Percentiles rank a stretch among this genome's conserved stretches.
Conservation (phyloP, 1,139 yeast genomes). For the Yarrowia galli region DNA sequence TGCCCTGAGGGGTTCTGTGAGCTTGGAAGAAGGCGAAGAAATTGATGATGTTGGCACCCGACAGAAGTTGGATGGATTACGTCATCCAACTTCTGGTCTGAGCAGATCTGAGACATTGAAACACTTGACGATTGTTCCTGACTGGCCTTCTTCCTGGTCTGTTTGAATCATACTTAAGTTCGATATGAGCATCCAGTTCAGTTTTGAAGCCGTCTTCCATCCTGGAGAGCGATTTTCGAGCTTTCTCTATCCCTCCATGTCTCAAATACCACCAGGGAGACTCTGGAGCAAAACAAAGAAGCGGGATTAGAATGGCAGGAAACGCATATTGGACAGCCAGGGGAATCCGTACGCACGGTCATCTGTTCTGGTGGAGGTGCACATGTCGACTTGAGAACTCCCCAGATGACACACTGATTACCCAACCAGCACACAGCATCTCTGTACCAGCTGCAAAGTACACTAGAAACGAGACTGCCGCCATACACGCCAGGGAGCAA, state of each 20-base stretch:
- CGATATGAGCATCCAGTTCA: slow-evolving; percentile 46
- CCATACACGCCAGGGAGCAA: slow-evolving; percentile 45
- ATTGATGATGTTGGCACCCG: slow-evolving; percentile 59
- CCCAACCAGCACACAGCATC: slow-evolving; percentile 56
- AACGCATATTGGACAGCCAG: slow-evolving; percentile 67
- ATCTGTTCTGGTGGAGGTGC: slow-evolving; percentile 45
- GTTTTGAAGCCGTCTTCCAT: slow-evolving; percentile 41
- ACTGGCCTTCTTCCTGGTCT: slow-evolving; percentile 56
- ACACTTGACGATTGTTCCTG: slow-evolving; percentile 51
- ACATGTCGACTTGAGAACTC: slow-evolving; percentile 56
- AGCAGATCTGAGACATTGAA: slow-evolving; percentile 56
- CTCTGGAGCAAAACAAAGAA: slow-evolving; percentile 62
- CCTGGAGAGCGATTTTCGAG: slow-evolving; percentile 48
- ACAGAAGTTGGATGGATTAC: slow-evolving; percentile 60
- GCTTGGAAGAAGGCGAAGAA: slow-evolving; percentile 45
- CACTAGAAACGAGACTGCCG: slow-evolving; percentile 54
- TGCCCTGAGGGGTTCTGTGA: slow-evolving; percentile 45
- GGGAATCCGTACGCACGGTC: slow-evolving; percentile 55
- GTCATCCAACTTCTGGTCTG: slow-evolving; percentile 63
- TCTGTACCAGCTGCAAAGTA: slow-evolving; percentile 55
- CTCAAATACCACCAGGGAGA: slow-evolving; percentile 64
- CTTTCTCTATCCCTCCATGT: slow-evolving; percentile 52
- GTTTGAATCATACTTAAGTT: slow-evolving; percentile 56
- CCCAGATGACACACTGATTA: slow-evolving; percentile 57
- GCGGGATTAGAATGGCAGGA: slow-evolving; percentile 62